Evolutionary conservation across 1,284 basidiomycete species (phyloP), one percentile per base, ranked within the genome.

Genomic region (Heimioporus retisporus): DNA sequence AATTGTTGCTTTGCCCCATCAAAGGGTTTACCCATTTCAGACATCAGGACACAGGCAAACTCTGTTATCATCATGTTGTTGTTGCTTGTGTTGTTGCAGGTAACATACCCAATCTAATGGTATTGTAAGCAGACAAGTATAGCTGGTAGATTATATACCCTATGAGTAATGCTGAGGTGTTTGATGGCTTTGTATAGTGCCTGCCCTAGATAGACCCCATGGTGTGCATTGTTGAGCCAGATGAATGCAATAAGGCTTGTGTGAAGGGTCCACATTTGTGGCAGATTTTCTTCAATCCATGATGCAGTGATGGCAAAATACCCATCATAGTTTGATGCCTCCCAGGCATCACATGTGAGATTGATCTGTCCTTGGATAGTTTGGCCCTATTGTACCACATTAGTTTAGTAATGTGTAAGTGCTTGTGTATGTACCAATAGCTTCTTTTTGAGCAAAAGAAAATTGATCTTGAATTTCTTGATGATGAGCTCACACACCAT

Each of bases 141-240:
- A n/a, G 35, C 35, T 40, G 11, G 35, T 11, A 40, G 35, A 40
- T 40, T 11, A 40, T 11, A 40, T 11, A 40, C 35, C 35, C 35
- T 40, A 35, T 8, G 10, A 40, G 35, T 40, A 11, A 40, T 40
- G 7, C 53, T 55, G 0, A 55, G 28, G 7, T 1, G 18, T 23
- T 40, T 40, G n/a, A 56, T 14, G 0, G 44, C 28, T 35, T 69
- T 68, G 46, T 57, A 71, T 6, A 69, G 61, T 0, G 46, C 68
- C 14, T 69, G 69, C 23, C 68, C 19, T 0, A 69, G 59, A 14
- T 0, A 2, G 3, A 56, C 10, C 5, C 51, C 46, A 14, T 60
- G 57, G 19, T 69, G 58, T 8, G 31, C 13, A 40, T 59, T 59
- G 44, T 59, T 59, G 46, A 59, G 46, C 31, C 50, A 31, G 10